Percentiles rank a stretch among this genome's conserved stretches.
Conservation (phyloP, 2,329 filamentous ascomycete genomes). For the Dothideomycetes sp. region DNA sequence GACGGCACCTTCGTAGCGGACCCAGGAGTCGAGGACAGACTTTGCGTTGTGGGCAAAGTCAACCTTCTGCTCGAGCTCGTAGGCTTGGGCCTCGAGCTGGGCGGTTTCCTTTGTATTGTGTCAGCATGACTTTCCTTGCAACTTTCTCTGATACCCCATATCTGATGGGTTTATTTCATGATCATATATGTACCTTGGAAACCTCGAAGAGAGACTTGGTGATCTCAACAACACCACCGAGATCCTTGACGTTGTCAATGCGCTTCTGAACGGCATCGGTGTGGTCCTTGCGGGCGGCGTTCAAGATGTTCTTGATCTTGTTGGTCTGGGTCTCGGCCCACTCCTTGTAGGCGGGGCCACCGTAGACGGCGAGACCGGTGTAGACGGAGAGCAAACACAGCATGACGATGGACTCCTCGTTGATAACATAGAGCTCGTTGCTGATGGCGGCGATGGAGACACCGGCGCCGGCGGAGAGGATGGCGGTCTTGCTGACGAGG, state of each 20-base stretch:
- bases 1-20: slow-evolving; percentile 95
- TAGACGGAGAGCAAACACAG: slow-evolving; percentile 91
- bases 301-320: slow-evolving; percentile 92
- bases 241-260: slow-evolving; percentile 90
- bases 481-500: slow-evolving; percentile 89
- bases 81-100: slow-evolving; percentile 88
- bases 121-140: slow-evolving; percentile 3
- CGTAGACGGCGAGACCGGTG: slow-evolving; percentile 84
- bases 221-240: slow-evolving; percentile 87
- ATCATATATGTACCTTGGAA: slow-evolving; percentile 65
- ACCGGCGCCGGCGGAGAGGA: slow-evolving; percentile 86
- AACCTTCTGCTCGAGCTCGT: slow-evolving; percentile 94
- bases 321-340: slow-evolving; percentile 84
- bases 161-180: neutral
- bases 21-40: slow-evolving; percentile 93
- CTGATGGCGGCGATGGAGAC: slow-evolving; percentile 90
- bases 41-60: slow-evolving; percentile 89
- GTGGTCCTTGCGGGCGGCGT: slow-evolving; percentile 88
- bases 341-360: slow-evolving; percentile 81
- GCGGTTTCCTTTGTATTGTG: slow-evolving; percentile 71
- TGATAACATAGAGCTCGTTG: slow-evolving; percentile 99
- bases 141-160: no score
- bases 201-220: slow-evolving; percentile 97
- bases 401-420: slow-evolving; percentile 94
- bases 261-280: slow-evolving; percentile 89